Evolutionary conservation across 441 rosid genomes (phyloP).

Genomic region (Populus trichocarpa): DNA sequence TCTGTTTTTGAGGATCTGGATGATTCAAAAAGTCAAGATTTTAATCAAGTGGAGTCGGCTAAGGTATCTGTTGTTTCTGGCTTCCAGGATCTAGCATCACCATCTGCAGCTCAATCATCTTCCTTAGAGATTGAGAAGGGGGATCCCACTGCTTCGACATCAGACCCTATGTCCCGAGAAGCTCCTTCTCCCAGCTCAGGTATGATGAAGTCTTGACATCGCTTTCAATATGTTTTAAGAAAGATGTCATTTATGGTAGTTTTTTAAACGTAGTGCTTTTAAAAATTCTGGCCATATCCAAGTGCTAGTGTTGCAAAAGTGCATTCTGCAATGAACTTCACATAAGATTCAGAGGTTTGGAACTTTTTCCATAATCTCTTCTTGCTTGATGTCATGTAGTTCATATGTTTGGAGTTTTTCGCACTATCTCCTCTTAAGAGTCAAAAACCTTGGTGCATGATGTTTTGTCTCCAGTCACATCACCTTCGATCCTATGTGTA

Average conservation of each 20-base stretch:
- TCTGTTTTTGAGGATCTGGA: constrained; percentile 66
- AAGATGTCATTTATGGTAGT: background rate
- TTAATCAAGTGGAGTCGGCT: constrained; percentile 37
- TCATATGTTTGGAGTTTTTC: background rate
- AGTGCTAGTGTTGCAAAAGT: background rate
- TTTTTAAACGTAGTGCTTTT: background rate
- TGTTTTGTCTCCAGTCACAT: background rate
- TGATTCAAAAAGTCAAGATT: constrained; percentile 50
- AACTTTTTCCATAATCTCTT: background rate
- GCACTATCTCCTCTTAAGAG: background rate
- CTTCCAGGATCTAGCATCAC: constrained; percentile 58
- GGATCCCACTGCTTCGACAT: constrained; percentile 39
- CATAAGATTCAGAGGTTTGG: background rate
- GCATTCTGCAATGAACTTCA: background rate
- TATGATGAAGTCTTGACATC: constrained; percentile 14
- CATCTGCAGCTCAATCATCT: constrained; percentile 64
- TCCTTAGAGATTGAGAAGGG: constrained; percentile 43
- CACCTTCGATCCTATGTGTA: background rate
- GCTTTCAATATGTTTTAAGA: background rate
- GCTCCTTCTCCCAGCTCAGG: constrained; percentile 95
- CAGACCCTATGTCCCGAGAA: constrained; percentile 60
- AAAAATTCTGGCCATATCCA: background rate
- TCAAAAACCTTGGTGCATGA: background rate
- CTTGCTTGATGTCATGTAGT: background rate
- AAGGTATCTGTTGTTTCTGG: constrained; percentile 42